Evolutionary conservation across 805 yeast genomes (phyloP).

Genomic region (Kodamaea kaohsiungensis): DNA sequence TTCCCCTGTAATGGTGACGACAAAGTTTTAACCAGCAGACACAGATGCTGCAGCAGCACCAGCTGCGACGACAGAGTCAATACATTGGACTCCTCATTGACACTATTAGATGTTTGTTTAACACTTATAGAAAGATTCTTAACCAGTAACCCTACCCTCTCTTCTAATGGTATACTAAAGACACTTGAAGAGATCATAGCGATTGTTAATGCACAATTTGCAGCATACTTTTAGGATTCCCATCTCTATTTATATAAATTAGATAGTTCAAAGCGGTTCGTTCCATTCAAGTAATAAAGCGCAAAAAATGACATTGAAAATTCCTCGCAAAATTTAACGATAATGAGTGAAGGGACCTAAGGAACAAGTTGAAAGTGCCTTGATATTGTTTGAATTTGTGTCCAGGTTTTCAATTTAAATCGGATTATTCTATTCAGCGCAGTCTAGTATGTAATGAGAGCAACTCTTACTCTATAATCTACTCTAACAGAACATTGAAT

Average conservation of each 20-base stretch:
- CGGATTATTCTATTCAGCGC: too few species aligned
- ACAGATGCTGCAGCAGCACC: not conserved
- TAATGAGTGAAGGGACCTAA: too few species aligned
- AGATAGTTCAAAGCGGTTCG: not conserved
- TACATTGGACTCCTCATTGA: not conserved
- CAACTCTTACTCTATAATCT: too few species aligned
- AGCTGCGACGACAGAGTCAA: not conserved
- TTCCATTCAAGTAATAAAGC: not conserved
- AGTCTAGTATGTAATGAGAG: too few species aligned
- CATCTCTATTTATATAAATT: not conserved
- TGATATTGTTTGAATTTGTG: too few species aligned
- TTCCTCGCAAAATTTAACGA: too few species aligned
- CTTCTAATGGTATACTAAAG: slow-evolving; percentile 6
- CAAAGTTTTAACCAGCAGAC: not conserved
- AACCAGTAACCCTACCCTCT: slow-evolving; percentile 13
- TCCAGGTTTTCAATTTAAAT: too few species aligned
- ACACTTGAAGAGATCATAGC: slow-evolving; percentile 1
- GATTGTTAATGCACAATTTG: not conserved
- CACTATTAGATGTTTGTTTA: not conserved
- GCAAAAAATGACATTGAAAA: too few species aligned
- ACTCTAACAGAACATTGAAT: too few species aligned
- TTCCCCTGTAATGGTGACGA: not conserved
- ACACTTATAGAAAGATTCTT: slow-evolving; percentile 12
- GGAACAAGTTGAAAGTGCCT: too few species aligned
- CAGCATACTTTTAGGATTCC: not conserved